phyloP scores from a whole-genome alignment of 345 rosid genomes.

The Eucalyptus virginea region DNA sequence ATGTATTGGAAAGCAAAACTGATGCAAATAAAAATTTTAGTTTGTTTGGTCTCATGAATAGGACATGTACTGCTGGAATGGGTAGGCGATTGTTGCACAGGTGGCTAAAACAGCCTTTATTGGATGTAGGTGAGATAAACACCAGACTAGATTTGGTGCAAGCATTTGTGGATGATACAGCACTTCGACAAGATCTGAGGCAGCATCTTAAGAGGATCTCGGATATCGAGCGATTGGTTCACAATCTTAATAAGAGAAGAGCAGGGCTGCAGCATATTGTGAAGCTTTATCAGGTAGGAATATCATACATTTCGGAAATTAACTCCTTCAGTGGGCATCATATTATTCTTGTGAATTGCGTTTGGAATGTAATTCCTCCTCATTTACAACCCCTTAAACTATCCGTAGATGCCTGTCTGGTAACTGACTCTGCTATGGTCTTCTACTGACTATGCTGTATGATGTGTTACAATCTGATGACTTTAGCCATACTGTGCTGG shows the following conservation, averaged over 20 bases:
- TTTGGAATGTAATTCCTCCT: not conserved
- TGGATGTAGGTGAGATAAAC: constrained; percentile 67
- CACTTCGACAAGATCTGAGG: constrained; percentile 79
- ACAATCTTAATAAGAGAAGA: constrained; percentile 52
- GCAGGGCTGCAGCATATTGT: constrained; percentile 86
- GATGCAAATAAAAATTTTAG: constrained; percentile 95
- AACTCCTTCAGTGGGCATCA: not conserved
- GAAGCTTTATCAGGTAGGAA: constrained; percentile 79
- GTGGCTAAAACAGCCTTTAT: constrained; percentile 95
- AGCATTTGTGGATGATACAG: constrained; percentile 86
- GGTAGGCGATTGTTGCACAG: constrained; percentile 85
- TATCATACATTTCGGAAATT: not conserved
- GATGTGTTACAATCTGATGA: not conserved
- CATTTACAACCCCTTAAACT: not conserved
- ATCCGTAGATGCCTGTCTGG: not conserved
- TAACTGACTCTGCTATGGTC: not conserved
- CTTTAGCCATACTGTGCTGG: not conserved
- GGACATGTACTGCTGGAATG: constrained; percentile 98
- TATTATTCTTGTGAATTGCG: not conserved
- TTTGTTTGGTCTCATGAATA: constrained; percentile 94
- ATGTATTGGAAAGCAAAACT: constrained; percentile 90
- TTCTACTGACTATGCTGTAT: not conserved
- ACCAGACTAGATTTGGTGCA: constrained; percentile 79
- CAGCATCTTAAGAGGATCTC: constrained; percentile 90
- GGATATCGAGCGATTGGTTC: constrained; percentile 68